phyloP scores from a whole-genome alignment of 2,329 filamentous ascomycete genomes.

The Aspergillus pseudotamarii region DNA sequence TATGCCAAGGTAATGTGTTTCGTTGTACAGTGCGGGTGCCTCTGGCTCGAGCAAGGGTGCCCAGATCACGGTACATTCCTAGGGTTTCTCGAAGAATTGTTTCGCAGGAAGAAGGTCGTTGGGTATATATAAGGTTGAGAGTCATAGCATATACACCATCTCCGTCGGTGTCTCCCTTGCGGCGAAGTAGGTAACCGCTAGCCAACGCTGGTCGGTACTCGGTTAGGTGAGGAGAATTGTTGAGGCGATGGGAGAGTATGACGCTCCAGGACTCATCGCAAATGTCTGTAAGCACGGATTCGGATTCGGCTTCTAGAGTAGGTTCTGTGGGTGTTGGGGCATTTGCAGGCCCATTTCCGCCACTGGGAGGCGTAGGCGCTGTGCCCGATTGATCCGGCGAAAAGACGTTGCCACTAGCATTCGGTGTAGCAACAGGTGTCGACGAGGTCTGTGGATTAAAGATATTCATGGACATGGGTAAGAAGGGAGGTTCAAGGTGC shows the following conservation, averaged over 20 bases:
- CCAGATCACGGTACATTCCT: constrained; percentile 49
- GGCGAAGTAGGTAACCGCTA: constrained; percentile 52
- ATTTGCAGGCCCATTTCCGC: constrained; percentile 38
- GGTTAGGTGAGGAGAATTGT: constrained; percentile 44
- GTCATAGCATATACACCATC: constrained; percentile 46
- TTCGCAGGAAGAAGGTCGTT: constrained; percentile 35
- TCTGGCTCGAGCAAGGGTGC: constrained; percentile 45
- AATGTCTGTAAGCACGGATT: constrained; percentile 59
- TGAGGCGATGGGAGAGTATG: constrained; percentile 55
- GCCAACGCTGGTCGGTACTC: constrained; percentile 46
- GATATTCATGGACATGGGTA: constrained; percentile 35
- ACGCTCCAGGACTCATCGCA: constrained; percentile 64
- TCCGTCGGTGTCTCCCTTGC: constrained; percentile 43
- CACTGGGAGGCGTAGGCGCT: constrained; percentile 41
- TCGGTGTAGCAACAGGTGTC: constrained; percentile 45
- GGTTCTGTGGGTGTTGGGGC: constrained; percentile 39
- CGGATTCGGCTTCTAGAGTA: constrained; percentile 52
- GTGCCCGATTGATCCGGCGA: constrained; percentile 48
- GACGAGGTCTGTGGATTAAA: constrained; percentile 37
- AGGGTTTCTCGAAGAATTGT: constrained; percentile 45
- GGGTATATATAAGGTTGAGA: constrained; percentile 46
- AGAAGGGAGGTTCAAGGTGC: constrained; percentile 34
- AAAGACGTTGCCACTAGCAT: constrained; percentile 35
- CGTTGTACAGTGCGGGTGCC: constrained; percentile 45
- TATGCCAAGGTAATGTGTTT: constrained; percentile 52